Percentiles rank a stretch among this genome's conserved stretches.
Evolutionary conservation across 2,329 filamentous ascomycete genomes (phyloP).

Genomic region (Xylaria sp.): DNA sequence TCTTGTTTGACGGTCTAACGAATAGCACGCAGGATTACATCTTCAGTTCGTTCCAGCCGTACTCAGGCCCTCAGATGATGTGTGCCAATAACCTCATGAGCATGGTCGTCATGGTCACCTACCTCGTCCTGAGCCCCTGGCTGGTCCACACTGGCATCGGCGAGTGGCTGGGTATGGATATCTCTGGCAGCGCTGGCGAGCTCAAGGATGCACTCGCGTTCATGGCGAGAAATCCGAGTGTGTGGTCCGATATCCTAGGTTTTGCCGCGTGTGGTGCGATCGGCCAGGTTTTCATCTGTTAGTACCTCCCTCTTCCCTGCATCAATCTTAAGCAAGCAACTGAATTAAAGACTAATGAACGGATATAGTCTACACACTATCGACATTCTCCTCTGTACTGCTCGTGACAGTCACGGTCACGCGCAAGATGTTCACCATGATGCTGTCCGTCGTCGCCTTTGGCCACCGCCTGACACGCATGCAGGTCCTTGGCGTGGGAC

Average conservation of each 20-base stretch:
- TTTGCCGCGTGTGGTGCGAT: conserved; percentile 92
- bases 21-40: conserved; percentile 98
- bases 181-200: conserved; percentile 76
- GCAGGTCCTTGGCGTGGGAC: conserved; percentile 91
- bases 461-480: conserved; percentile 87
- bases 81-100: conserved; percentile 93
- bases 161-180: conserved; percentile 73
- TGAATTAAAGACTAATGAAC: conserved; percentile 5
- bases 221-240: conserved; percentile 79
- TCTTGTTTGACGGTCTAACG: conserved; percentile 94
- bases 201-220: conserved; percentile 83
- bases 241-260: conserved; percentile 87
- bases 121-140: conserved; percentile 82
- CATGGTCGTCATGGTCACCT: conserved; percentile 78
- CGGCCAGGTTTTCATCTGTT: conserved; percentile 95
- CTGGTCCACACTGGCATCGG: conserved; percentile 75
- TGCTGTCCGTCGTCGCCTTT: conserved; percentile 93
- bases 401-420: conserved; percentile 97
- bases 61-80: conserved; percentile 98
- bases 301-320: conserved; percentile 47
- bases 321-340: conserved; percentile 6
- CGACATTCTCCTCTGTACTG: conserved; percentile 89
- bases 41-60: conserved; percentile 81
- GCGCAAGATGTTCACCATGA: conserved; percentile 99
- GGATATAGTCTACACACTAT: conserved; percentile 82